These are phyloP conservation scores for Xylaria longipes DNA, from an alignment of 495 filamentous ascomycete species.

Conservation along the genomic window DNA sequence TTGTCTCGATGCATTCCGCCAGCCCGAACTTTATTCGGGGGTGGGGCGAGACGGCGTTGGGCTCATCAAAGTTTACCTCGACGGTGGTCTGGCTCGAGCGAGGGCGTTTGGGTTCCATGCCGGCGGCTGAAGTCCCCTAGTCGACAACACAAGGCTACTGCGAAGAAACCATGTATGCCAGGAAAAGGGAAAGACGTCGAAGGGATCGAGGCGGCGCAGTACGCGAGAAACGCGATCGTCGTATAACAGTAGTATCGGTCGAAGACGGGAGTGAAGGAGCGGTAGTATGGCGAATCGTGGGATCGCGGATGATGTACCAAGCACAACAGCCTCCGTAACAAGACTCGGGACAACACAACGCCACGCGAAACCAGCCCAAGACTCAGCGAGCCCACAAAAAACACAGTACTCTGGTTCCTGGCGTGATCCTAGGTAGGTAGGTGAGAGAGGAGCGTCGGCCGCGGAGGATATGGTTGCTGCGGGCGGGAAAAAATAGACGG, in stretches of 20 bases:
- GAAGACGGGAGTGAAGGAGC: not conserved
- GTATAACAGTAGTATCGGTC: conserved; percentile 4
- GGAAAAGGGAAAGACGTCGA: not conserved
- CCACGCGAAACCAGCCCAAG: conserved; percentile 19
- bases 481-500: not conserved
- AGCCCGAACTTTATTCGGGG: conserved; percentile 56
- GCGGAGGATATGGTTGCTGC: not conserved
- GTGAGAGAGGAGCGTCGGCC: not conserved
- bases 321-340: not conserved
- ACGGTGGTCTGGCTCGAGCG: conserved; percentile 53
- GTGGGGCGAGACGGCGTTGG: conserved; percentile 43
- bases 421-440: not conserved
- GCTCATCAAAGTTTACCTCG: conserved; percentile 54
- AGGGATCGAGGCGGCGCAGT: not conserved
- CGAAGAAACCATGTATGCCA: conserved; percentile 35
- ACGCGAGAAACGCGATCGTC: not conserved
- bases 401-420: not conserved
- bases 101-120: conserved; percentile 48
- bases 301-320: conserved; percentile 15
- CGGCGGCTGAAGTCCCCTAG: conserved; percentile 38
- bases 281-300: not conserved
- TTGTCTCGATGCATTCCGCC: conserved; percentile 65
- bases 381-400: not conserved
- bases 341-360: conserved; percentile 9
- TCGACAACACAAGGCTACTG: conserved; percentile 24